A percentile compares a stretch with the other conserved stretches of the same genome.
phyloP scores from a whole-genome alignment of 2,329 filamentous ascomycete genomes.

The Diplodia mutila region DNA sequence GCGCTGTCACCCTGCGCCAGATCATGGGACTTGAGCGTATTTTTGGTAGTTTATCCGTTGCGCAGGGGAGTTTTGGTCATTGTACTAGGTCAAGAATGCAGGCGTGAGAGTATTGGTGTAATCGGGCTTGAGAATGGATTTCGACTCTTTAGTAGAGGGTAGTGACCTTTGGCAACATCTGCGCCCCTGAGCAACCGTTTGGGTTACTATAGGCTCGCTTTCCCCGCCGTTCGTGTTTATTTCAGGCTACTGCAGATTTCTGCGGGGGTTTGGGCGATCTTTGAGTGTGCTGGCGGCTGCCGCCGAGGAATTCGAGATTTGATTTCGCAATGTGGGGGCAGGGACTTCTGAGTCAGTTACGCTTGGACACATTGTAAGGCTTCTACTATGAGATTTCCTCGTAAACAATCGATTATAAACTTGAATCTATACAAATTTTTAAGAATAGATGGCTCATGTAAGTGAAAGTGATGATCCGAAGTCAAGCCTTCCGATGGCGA shows the following conservation, averaged over 20 bases:
- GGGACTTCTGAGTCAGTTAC: neutral
- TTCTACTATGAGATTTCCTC: neutral
- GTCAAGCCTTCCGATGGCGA: neutral
- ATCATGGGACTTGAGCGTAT: neutral
- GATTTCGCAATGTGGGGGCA: neutral
- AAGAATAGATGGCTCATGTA: neutral
- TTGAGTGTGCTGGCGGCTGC: neutral
- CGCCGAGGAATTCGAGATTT: neutral
- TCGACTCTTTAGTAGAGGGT: neutral
- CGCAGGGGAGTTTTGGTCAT: neutral
- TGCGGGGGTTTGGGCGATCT: neutral
- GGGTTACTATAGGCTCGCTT: neutral
- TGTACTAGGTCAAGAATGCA: too few species aligned
- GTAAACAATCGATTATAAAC: neutral
- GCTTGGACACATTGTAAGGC: neutral
- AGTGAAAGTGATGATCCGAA: neutral
- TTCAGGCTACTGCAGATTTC: neutral
- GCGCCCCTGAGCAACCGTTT: neutral
- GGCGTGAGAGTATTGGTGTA: neutral
- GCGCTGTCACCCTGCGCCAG: neutral
- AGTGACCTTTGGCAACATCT: neutral
- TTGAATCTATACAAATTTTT: neutral
- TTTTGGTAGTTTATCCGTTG: neutral
- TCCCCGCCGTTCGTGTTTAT: neutral
- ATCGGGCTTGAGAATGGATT: neutral